These are phyloP conservation scores for Grigorovia jiainica DNA, from an alignment of 805 yeast species.

Conservation along the genomic window DNA sequence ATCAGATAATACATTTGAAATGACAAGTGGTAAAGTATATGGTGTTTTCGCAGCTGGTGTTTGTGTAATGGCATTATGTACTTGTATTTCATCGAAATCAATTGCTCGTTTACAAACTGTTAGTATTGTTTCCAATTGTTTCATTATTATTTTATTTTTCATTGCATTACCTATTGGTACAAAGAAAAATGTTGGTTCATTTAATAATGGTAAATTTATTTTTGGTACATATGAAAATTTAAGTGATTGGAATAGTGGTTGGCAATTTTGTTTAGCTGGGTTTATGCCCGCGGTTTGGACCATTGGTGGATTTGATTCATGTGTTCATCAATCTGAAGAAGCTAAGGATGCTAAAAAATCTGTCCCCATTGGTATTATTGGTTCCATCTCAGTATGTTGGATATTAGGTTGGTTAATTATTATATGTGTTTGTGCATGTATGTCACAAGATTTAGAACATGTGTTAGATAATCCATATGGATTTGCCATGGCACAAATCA, in stretches of 20 bases:
- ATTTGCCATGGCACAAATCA: constrained; percentile 41
- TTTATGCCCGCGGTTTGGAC: no score
- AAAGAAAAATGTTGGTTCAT: no score
- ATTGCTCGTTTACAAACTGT: constrained; percentile 51
- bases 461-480: constrained; percentile 37
- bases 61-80: constrained; percentile 40
- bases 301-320: no score
- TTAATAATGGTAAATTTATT: constrained; percentile 45
- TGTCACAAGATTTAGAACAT: constrained; percentile 24
- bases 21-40: constrained; percentile 45
- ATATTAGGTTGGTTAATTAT: constrained; percentile 48
- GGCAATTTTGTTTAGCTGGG: constrained; percentile 41
- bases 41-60: constrained; percentile 60
- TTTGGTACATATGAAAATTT: constrained; percentile 44
- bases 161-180: constrained; percentile 65
- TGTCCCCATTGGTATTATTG: constrained; percentile 55
- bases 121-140: constrained; percentile 46
- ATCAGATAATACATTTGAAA: constrained; percentile 44
- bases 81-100: constrained; percentile 47
- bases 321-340: no score
- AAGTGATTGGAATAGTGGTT: constrained; percentile 51
- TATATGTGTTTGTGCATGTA: constrained; percentile 41
- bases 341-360: constrained; percentile 38
- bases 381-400: constrained; percentile 50
- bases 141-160: constrained; percentile 44